Evolutionary conservation across 2,329 filamentous ascomycete species (phyloP).

Genomic region (Onygenales sp.): DNA sequence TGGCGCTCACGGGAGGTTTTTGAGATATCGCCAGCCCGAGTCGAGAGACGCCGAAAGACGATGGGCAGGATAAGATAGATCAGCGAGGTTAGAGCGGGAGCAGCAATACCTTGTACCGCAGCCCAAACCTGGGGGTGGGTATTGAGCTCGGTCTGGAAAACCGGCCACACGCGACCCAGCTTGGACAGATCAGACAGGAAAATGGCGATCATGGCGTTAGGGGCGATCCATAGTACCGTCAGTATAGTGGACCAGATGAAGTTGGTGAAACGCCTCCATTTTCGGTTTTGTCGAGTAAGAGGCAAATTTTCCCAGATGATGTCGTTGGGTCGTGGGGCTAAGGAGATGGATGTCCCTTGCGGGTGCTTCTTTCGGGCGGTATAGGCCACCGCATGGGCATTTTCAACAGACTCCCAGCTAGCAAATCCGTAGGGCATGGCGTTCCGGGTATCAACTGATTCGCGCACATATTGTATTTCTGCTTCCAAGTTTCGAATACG

Average conservation of each 20-base stretch:
- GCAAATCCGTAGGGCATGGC: slow-evolving; percentile 90
- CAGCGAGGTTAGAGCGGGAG: slow-evolving; percentile 76
- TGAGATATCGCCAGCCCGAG: slow-evolving; percentile 75
- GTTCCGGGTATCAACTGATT: slow-evolving; percentile 74
- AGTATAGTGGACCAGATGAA: slow-evolving; percentile 73
- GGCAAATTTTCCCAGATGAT: slow-evolving; percentile 94
- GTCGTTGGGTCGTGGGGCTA: slow-evolving; percentile 81
- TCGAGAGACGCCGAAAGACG: slow-evolving; percentile 79
- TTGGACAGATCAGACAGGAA: slow-evolving; percentile 83
- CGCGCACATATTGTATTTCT: slow-evolving; percentile 74
- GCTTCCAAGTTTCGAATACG: slow-evolving; percentile 74
- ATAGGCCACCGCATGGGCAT: slow-evolving; percentile 82
- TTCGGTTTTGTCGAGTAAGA: slow-evolving; percentile 57
- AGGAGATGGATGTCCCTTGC: slow-evolving; percentile 62
- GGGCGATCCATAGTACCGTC: slow-evolving; percentile 77
- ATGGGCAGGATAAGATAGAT: slow-evolving; percentile 82
- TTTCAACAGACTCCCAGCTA: slow-evolving; percentile 78
- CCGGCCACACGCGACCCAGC: slow-evolving; percentile 67
- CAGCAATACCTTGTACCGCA: slow-evolving; percentile 81
- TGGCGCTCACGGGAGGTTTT: slow-evolving; percentile 90
- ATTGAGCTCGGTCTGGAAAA: slow-evolving; percentile 58
- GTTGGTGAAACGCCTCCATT: slow-evolving; percentile 67
- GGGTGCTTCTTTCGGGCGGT: slow-evolving; percentile 71
- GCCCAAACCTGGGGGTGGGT: slow-evolving; percentile 63
- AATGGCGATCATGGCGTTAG: slow-evolving; percentile 89